Conservation (phyloP, 1,284 basidiomycete species). For the Marasmius fiardii region DNA sequence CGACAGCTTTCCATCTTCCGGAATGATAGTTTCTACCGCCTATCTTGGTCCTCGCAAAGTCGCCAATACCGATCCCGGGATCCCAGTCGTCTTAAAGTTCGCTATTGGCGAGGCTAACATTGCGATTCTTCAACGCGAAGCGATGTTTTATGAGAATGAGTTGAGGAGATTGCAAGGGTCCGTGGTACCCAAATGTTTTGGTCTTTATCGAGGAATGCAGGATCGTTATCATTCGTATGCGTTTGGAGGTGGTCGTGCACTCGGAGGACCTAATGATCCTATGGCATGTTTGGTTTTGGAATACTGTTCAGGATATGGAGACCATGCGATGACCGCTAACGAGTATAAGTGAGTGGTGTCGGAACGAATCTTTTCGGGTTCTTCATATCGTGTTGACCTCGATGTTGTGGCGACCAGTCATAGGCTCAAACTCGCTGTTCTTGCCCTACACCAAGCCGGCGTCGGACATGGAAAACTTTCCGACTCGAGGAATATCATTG, state of each 20-base stretch:
- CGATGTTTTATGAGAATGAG: neutral
- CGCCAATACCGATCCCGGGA: no score
- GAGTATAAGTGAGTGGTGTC: neutral
- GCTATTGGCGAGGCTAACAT: neutral
- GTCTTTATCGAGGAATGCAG: neutral
- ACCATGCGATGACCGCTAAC: neutral
- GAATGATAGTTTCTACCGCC: neutral
- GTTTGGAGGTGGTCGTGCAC: neutral
- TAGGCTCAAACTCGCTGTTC: neutral
- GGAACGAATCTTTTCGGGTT: neutral
- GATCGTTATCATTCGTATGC: neutral
- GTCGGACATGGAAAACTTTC: neutral
- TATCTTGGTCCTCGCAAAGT: neutral
- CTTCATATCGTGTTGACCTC: neutral
- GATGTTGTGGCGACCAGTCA: neutral
- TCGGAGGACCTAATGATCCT: neutral
- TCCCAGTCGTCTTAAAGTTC: neutral
- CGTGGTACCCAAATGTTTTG: neutral
- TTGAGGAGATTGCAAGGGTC: neutral
- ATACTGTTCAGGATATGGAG: neutral
- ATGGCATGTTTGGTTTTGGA: neutral
- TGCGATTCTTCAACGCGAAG: neutral
- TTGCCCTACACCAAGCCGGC: neutral
- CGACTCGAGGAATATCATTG: neutral
- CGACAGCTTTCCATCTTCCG: no score